phyloP scores from a whole-genome alignment of 805 yeast species.

The Wickerhamomyces alni region DNA sequence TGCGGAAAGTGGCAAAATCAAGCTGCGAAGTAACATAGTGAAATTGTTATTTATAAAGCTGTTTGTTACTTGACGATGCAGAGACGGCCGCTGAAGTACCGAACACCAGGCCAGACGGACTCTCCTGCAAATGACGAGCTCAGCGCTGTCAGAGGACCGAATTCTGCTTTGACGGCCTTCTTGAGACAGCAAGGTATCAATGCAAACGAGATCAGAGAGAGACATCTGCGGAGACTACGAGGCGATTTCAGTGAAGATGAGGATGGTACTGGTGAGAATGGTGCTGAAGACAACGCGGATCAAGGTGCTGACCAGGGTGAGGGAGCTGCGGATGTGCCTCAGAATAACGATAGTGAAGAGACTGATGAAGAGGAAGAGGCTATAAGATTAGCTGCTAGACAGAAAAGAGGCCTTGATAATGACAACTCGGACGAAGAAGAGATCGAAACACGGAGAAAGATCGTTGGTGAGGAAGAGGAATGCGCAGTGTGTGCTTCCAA shows the following conservation, averaged over 20 bases:
- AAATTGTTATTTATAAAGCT: too few species aligned
- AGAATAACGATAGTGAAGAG: slow-evolving; percentile 19
- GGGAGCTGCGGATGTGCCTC: slow-evolving; percentile 5
- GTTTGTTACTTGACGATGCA: too few species aligned
- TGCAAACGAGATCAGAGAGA: slow-evolving; percentile 65
- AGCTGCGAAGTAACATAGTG: too few species aligned
- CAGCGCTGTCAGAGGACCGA: slow-evolving; percentile 40
- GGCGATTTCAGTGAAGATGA: too few species aligned
- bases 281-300: slow-evolving; percentile 21
- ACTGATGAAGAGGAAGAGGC: slow-evolving; percentile 25
- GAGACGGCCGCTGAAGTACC: slow-evolving; percentile 22
- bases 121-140: slow-evolving; percentile 6
- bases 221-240: slow-evolving; percentile 30
- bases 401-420: slow-evolving; percentile 33
- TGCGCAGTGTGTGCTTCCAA: slow-evolving; percentile 59
- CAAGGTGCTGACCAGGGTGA: background rate
- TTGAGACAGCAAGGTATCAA: slow-evolving; percentile 83
- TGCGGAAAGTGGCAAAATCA: background rate
- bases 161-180: slow-evolving; percentile 87
- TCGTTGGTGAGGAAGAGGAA: slow-evolving; percentile 46
- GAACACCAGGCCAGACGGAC: slow-evolving; percentile 12
- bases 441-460: slow-evolving; percentile 14
- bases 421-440: slow-evolving; percentile 29
- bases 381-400: slow-evolving; percentile 34
- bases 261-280: slow-evolving; percentile 21